phyloP scores from a whole-genome alignment of 148 eudicot species.

The Linanthus parryae region DNA sequence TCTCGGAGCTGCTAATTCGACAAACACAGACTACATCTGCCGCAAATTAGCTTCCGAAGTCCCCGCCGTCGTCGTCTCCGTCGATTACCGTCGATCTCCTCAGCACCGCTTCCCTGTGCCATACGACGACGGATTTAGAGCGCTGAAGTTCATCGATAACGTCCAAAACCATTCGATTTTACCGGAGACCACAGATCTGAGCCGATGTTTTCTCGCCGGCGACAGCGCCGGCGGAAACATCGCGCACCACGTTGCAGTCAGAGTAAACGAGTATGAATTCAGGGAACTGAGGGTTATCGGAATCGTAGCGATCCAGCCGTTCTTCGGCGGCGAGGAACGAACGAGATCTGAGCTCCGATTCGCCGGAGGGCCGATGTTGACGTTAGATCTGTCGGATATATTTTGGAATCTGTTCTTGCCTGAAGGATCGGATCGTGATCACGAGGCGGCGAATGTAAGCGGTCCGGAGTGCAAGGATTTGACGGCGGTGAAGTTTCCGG shows the following conservation, averaged over 20 bases:
- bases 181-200: not conserved
- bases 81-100: conserved; percentile 39
- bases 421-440: conserved; percentile 21
- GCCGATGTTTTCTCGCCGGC: not conserved
- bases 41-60: conserved; percentile 19
- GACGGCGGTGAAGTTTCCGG: conserved; percentile 25
- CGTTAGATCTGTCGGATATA: conserved; percentile 15
- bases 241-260: not conserved
- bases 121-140: conserved; percentile 30
- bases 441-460: conserved; percentile 23
- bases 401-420: conserved; percentile 35
- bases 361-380: conserved; percentile 10
- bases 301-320: conserved; percentile 25
- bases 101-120: conserved; percentile 24
- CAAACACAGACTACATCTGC: conserved; percentile 20
- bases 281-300: conserved; percentile 19
- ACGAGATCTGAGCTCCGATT: conserved; percentile 26
- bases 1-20: conserved; percentile 15
- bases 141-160: not conserved
- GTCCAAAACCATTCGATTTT: not conserved
- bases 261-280: not conserved
- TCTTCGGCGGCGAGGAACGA: no score
- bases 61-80: conserved; percentile 25
- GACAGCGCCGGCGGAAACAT: conserved; percentile 6
- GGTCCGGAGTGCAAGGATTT: conserved; percentile 29